These are phyloP conservation scores for Bruguiera sexangula DNA, from an alignment of 345 rosid species.

Conservation along the genomic window DNA sequence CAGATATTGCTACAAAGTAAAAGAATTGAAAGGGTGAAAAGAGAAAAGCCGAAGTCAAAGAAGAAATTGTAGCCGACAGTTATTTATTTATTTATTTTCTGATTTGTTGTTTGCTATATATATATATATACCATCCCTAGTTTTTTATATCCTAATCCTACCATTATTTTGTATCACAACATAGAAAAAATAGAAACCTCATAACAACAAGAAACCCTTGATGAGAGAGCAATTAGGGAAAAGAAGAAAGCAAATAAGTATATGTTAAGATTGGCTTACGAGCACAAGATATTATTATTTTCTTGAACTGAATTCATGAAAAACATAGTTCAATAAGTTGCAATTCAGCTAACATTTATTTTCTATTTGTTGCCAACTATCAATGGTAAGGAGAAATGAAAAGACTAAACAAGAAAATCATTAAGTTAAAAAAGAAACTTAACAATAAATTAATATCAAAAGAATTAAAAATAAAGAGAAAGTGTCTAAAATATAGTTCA, in stretches of 20 bases:
- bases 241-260: slow-evolving; percentile 59
- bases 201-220: no score
- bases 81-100: no score
- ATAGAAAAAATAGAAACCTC: no score
- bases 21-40: no score
- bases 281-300: slow-evolving; percentile 46
- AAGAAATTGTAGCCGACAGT: no score
- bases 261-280: slow-evolving; percentile 51
- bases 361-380: slow-evolving; percentile 7
- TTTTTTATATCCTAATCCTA: no score
- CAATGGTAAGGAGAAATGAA: slow-evolving; percentile 56
- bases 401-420: slow-evolving; percentile 43
- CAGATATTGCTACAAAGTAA: no score
- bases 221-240: slow-evolving; percentile 60
- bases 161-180: no score
- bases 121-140: no score
- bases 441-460: slow-evolving; percentile 39
- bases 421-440: slow-evolving; percentile 46
- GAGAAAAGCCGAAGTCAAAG: no score
- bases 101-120: no score
- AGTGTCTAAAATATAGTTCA: slow-evolving; percentile 55
- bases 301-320: slow-evolving; percentile 1
- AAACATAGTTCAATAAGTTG: background rate
- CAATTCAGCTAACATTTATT: background rate
- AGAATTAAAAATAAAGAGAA: slow-evolving; percentile 66